These are phyloP conservation scores for Thielaviopsis musarum DNA, from an alignment of 2,329 filamentous ascomycete species.

Conservation along the genomic window DNA sequence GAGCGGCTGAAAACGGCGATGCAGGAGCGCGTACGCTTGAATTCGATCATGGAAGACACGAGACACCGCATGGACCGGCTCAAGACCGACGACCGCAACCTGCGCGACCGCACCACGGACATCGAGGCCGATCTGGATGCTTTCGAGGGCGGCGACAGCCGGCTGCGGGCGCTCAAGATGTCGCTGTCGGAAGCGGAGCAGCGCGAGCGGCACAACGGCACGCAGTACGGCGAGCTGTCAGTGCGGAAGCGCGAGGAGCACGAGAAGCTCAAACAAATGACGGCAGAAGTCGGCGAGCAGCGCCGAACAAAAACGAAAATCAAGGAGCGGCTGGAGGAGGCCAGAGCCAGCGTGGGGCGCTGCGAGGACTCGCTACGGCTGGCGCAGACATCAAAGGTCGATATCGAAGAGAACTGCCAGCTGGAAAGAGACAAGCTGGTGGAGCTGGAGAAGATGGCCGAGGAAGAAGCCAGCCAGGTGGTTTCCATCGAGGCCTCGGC, in stretches of 20 bases:
- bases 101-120: slow-evolving; percentile 25
- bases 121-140: slow-evolving; percentile 44
- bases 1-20: slow-evolving; percentile 29
- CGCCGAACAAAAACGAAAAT: no score
- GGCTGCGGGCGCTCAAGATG: slow-evolving; percentile 39
- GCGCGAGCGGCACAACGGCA: slow-evolving; percentile 30
- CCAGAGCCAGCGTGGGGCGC: no score
- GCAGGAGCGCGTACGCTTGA: slow-evolving; percentile 31
- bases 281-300: no score
- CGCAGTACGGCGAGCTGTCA: slow-evolving; percentile 35
- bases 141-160: slow-evolving; percentile 51
- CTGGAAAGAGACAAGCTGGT: no score
- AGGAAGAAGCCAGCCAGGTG: no score
- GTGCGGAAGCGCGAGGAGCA: slow-evolving; percentile 30
- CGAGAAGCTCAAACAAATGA: not conserved
- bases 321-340: no score
- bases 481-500: no score
- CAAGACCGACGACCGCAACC: slow-evolving; percentile 18
- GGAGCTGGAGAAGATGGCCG: no score
- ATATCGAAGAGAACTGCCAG: no score
- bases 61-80: not conserved
- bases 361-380: no score
- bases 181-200: slow-evolving; percentile 36
- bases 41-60: slow-evolving; percentile 26
- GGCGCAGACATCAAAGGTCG: no score